phyloP scores from a whole-genome alignment of 495 filamentous ascomycete species.

The Bacidia rubella region DNA sequence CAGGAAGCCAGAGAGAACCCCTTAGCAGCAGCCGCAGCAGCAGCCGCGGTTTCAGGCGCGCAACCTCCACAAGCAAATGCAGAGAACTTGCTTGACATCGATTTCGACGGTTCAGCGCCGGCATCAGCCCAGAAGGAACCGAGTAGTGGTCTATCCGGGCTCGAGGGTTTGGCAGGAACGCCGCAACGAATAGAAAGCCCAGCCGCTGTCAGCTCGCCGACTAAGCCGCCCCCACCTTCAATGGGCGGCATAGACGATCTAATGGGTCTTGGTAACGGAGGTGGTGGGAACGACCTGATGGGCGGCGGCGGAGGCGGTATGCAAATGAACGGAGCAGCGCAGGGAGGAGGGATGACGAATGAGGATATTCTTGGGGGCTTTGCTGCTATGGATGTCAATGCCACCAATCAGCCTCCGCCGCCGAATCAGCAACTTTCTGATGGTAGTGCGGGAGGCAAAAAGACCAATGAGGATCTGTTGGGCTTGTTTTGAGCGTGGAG shows the following conservation, averaged over 20 bases:
- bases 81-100: conserved; percentile 94
- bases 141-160: conserved; percentile 44
- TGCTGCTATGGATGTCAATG: conserved; percentile 60
- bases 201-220: conserved; percentile 28
- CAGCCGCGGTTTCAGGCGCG: conserved; percentile 40
- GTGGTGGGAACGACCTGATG: not conserved
- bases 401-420: conserved; percentile 37
- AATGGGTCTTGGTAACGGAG: conserved; percentile 62
- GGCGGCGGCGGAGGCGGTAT: conserved; percentile 5
- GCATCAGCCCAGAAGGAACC: conserved; percentile 69
- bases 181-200: conserved; percentile 67
- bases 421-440: conserved; percentile 28
- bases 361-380: conserved; percentile 75
- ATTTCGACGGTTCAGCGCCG: conserved; percentile 90
- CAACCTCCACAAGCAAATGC: conserved; percentile 56
- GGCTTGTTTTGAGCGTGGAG: conserved; percentile 55
- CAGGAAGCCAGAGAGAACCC: conserved; percentile 89
- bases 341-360: conserved; percentile 18
- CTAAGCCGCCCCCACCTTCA: conserved; percentile 24
- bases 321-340: conserved; percentile 20
- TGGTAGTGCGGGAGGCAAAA: conserved; percentile 27
- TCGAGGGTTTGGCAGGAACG: conserved; percentile 65
- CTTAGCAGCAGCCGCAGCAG: conserved; percentile 66
- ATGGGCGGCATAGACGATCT: conserved; percentile 72
- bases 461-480: conserved; percentile 78